Evolutionary conservation across 2,329 filamentous ascomycete species (phyloP).

Genomic region (Ophiostoma angusticollis): DNA sequence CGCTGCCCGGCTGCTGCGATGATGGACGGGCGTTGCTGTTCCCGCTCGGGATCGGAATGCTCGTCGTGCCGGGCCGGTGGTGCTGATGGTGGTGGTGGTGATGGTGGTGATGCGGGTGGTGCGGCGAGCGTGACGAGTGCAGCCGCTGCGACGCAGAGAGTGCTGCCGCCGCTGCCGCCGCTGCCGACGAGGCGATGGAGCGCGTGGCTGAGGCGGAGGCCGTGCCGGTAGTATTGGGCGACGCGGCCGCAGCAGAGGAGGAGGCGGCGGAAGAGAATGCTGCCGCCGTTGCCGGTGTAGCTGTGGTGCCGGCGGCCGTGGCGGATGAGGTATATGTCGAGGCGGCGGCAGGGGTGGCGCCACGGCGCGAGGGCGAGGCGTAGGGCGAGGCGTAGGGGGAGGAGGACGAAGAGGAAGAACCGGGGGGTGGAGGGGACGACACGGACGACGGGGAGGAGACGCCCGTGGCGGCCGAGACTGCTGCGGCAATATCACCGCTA

Average conservation of each 20-base stretch:
- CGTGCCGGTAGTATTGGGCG: too few relatives aligned
- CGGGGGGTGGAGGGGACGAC: neutral
- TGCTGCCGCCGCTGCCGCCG: slow-evolving; percentile 12
- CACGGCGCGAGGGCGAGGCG: neutral
- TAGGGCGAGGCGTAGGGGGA: neutral
- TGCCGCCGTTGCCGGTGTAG: slow-evolving; percentile 7
- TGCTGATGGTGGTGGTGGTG: slow-evolving; percentile 3
- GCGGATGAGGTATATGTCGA: slow-evolving; percentile 15
- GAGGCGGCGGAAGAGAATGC: neutral
- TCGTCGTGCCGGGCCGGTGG: neutral
- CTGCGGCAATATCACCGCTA: slow-evolving; percentile 16
- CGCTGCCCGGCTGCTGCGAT: slow-evolving; percentile 10
- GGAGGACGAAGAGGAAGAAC: neutral
- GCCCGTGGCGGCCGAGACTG: slow-evolving; percentile 7
- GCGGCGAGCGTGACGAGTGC: slow-evolving; percentile 7
- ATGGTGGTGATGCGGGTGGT: slow-evolving; percentile 9
- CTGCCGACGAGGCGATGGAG: slow-evolving; percentile 11
- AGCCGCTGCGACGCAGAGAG: slow-evolving; percentile 11
- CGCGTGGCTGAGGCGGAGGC: slow-evolving; percentile 7
- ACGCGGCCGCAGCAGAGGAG: neutral
- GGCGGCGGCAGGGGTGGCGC: slow-evolving; percentile 15
- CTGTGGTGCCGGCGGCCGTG: slow-evolving; percentile 7
- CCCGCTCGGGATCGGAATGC: neutral
- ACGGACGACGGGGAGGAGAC: slow-evolving; percentile 4
- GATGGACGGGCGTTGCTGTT: neutral